Evolutionary conservation across 768 basidiomycete species (phyloP).

Genomic region (Amanita pallidorosea): DNA sequence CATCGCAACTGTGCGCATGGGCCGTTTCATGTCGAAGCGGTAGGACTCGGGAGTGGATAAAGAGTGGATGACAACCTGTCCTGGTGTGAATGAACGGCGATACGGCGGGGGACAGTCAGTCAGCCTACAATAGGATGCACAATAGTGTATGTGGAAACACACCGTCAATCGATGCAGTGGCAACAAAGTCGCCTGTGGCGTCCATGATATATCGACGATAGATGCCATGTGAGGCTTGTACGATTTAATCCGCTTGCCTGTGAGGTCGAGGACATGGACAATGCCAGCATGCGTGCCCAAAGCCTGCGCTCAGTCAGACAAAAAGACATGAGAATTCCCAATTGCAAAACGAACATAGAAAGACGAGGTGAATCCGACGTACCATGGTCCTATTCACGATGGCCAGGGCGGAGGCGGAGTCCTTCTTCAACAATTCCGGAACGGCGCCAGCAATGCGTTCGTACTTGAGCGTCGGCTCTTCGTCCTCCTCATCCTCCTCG

Average conservation of each 20-base stretch:
- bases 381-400: constrained; percentile 71
- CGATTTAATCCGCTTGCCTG: constrained; percentile 77
- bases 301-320: constrained; percentile 58
- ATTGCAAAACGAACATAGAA: background rate
- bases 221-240: constrained; percentile 88
- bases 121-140: constrained; percentile 9
- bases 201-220: constrained; percentile 82
- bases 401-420: constrained; percentile 76
- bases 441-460: constrained; percentile 65
- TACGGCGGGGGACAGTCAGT: background rate
- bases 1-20: constrained; percentile 80
- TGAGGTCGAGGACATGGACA: constrained; percentile 72
- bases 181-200: constrained; percentile 77
- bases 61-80: constrained; percentile 85
- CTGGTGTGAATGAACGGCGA: constrained; percentile 27
- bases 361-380: background rate
- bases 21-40: constrained; percentile 83
- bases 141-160: constrained; percentile 14
- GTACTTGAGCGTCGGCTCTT: constrained; percentile 90
- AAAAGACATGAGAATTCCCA: constrained; percentile 1
- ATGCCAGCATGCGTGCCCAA: constrained; percentile 92
- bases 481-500: constrained; percentile 66
- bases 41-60: constrained; percentile 72
- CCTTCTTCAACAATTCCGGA: constrained; percentile 76
- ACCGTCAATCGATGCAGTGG: constrained; percentile 92